Percentiles rank a stretch among this genome's conserved stretches.
Conservation (phyloP, 2,329 filamentous ascomycete genomes). For the Periconia macrospinosa region DNA sequence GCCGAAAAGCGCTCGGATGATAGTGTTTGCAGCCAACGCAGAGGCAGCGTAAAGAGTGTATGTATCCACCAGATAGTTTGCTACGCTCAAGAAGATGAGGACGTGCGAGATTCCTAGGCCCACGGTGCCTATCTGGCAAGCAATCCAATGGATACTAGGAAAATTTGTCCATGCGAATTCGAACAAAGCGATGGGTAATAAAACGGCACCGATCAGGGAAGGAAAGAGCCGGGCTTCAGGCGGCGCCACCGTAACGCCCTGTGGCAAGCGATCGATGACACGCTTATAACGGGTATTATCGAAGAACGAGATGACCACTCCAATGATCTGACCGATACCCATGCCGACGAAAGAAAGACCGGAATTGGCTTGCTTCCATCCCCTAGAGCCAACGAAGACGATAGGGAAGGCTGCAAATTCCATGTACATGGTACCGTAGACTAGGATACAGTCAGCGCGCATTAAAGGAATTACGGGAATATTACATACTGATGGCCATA, state of each 20-base stretch:
- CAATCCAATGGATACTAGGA: constrained; percentile 57
- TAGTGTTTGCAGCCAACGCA: constrained; percentile 44
- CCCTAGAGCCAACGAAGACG: constrained; percentile 59
- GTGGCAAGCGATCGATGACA: constrained; percentile 5
- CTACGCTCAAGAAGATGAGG: constrained; percentile 46
- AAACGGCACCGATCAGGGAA: constrained; percentile 61
- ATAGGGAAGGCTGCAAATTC: constrained; percentile 53
- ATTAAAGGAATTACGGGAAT: no score
- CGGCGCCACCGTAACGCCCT: constrained; percentile 49
- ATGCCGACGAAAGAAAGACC: constrained; percentile 65
- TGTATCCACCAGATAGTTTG: constrained; percentile 70
- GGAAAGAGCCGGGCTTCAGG: constrained; percentile 67
- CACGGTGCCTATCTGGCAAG: constrained; percentile 52
- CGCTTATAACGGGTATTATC: constrained; percentile 20
- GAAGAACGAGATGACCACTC: constrained; percentile 47
- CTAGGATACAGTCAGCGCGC: not conserved
- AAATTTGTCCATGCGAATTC: constrained; percentile 44
- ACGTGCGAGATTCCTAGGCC: constrained; percentile 50
- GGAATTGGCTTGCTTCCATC: constrained; percentile 57
- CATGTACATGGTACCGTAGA: constrained; percentile 41
- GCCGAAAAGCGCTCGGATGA: constrained; percentile 51
- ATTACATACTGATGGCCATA: constrained; percentile 8
- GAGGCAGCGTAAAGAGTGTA: constrained; percentile 53
- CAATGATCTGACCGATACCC: constrained; percentile 58
- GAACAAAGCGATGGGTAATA: constrained; percentile 53